A percentile compares a stretch with the other conserved stretches of the same genome.
Conservation (phyloP, 768 basidiomycete genomes). For the Leccinum variicolor region DNA sequence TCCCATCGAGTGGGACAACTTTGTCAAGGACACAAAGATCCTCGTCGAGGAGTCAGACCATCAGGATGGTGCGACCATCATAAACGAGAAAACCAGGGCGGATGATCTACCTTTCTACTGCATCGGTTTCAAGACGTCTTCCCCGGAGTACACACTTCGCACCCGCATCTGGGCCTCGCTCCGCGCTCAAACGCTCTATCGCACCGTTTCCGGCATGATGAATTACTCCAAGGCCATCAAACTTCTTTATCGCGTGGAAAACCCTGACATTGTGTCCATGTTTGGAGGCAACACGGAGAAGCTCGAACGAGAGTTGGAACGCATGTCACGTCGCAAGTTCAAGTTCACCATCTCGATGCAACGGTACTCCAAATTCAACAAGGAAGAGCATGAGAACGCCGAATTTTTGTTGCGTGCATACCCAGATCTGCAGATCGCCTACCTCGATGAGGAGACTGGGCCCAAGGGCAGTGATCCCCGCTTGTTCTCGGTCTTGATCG, state of each 20-base stretch:
- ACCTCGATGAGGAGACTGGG: conserved; percentile 94
- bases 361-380: conserved; percentile 98
- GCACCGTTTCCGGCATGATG: conserved; percentile 99
- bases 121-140: conserved; percentile 98
- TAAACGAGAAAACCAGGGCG: conserved; percentile 79
- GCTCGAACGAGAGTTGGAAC: conserved; percentile 92
- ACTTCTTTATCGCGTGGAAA: conserved; percentile 96
- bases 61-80: conserved; percentile 45
- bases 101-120: conserved; percentile 99
- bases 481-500: conserved; percentile 90
- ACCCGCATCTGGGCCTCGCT: conserved; percentile 99
- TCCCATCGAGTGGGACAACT: conserved; percentile 99
- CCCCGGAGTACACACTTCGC: conserved; percentile 97
- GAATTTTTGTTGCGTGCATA: conserved; percentile 97
- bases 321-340: conserved; percentile 97
- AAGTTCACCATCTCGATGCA: conserved; percentile 99
- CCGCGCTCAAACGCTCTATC: conserved; percentile 96
- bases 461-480: conserved; percentile 83
- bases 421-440: conserved; percentile 97
- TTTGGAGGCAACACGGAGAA: conserved; percentile 97
- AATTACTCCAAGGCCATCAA: conserved; percentile 99
- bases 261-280: conserved; percentile 93
- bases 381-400: conserved; percentile 97
- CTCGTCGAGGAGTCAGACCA: conserved; percentile 83
- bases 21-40: conserved; percentile 99